Evolutionary conservation across 2,329 filamentous ascomycete genomes (phyloP), one percentile per base, ranked within the genome.

Genomic region (Cyclaneusma minus): DNA sequence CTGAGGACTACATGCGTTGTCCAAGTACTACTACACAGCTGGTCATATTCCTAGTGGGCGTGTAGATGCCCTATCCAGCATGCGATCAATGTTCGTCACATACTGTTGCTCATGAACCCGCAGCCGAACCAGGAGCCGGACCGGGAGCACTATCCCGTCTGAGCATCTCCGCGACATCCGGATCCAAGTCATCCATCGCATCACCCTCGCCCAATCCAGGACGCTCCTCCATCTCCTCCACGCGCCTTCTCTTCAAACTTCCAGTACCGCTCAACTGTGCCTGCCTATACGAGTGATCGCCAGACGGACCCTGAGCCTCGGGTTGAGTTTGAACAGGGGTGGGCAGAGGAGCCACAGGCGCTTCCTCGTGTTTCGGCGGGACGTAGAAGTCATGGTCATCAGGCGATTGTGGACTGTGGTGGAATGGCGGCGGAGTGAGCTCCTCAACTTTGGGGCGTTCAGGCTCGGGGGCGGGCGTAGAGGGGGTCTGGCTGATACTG

Each of bases 361-460:
- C 6, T 52, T 36, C 32, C 20, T 38, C 40, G 3, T 24, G 24
- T 4, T 31, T 24, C 6, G 37, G 29, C 12, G 66, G 63, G 0
- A 62, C 64, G 29, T 64, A 51, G 6, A 54, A 52, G 29, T 69
- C 68, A n/a, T n/a, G n/a, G n/a, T n/a, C n/a, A n/a, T n/a, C n/a
- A n/a, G n/a, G n/a, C n/a, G n/a, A n/a, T n/a, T n/a, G n/a, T n/a
- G n/a, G n/a, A n/a, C n/a, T n/a, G n/a, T n/a, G n/a, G n/a, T n/a
- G n/a, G 32, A 70, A 63, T 3, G 71, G 58, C 2, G 79, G 80
- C n/a, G 84, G 85, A 1, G 85, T 94, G 29, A 94, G 62, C 5
- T 75, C 79, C 50, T 95, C 87, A 30, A 92, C 64, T 39, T 85
- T 72, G 2, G 87, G 85, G 17, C 82, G 72, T 33, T 73, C 70